Conservation (phyloP, 2,329 filamentous ascomycete genomes). For the Aspergillus sp. region DNA sequence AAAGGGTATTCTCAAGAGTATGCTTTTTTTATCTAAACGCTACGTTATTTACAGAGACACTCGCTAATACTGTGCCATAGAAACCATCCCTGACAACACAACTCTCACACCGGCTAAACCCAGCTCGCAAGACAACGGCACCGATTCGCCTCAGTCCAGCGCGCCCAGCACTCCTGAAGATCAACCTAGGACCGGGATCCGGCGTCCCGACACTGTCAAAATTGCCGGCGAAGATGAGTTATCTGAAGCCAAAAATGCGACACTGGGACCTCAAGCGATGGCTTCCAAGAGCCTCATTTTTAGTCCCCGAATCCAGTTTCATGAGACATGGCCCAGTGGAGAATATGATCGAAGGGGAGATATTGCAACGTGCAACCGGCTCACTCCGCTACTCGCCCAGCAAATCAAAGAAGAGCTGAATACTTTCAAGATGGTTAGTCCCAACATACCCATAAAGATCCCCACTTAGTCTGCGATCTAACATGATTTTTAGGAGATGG, state of each 20-base stretch:
- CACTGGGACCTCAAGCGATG: conserved; percentile 66
- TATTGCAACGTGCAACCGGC: conserved; percentile 93
- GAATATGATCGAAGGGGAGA: conserved; percentile 97
- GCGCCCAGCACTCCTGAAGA: conserved; percentile 89
- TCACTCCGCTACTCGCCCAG: conserved; percentile 95
- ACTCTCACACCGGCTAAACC: conserved; percentile 65
- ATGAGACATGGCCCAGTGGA: conserved; percentile 92
- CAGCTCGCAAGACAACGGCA: conserved; percentile 64
- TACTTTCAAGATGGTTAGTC: conserved; percentile 94
- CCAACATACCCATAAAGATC: background rate
- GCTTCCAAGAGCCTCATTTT: conserved; percentile 64
- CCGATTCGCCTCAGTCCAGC: conserved; percentile 80
- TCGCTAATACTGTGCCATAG: conserved; percentile 27
- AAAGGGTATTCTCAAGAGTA: conserved; percentile 94
- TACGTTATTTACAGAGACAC: background rate
- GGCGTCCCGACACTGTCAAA: conserved; percentile 67
- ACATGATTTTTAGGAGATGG: conserved; percentile 78
- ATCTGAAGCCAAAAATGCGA: conserved; percentile 75
- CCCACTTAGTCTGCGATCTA: background rate
- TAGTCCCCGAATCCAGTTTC: conserved; percentile 88
- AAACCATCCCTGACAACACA: conserved; percentile 57
- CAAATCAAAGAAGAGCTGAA: conserved; percentile 99
- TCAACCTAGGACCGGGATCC: conserved; percentile 58
- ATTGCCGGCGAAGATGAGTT: conserved; percentile 85
- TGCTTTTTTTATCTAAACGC: conserved; percentile 29